A percentile compares a stretch with the other conserved stretches of the same genome.
Evolutionary conservation across 1,139 yeast genomes (phyloP).

Genomic region (Kodamaea arcana): DNA sequence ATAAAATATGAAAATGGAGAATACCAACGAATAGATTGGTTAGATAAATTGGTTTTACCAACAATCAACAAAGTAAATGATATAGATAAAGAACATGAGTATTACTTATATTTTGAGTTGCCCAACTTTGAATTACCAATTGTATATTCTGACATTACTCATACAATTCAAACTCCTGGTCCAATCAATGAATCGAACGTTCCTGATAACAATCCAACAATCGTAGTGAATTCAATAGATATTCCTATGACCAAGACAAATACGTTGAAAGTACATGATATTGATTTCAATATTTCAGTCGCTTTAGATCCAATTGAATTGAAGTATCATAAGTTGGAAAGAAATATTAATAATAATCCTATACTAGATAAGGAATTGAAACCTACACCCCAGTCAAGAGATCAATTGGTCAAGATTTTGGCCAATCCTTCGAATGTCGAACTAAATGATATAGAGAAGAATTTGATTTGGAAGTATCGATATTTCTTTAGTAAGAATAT

Average conservation of each 20-base stretch:
- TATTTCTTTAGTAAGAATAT: slow-evolving; percentile 72
- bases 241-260: slow-evolving; percentile 22
- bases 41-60: slow-evolving; percentile 65
- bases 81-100: slow-evolving; percentile 23
- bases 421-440: slow-evolving; percentile 81
- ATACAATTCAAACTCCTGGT: slow-evolving; percentile 5
- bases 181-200: slow-evolving; percentile 5
- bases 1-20: slow-evolving; percentile 71
- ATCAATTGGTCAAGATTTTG: slow-evolving; percentile 63
- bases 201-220: slow-evolving; percentile 15
- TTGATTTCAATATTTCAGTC: slow-evolving; percentile 20
- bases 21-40: slow-evolving; percentile 62
- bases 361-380: slow-evolving; percentile 79
- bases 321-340: slow-evolving; percentile 78
- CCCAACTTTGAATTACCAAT: slow-evolving; percentile 79
- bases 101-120: slow-evolving; percentile 61
- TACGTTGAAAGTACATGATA: slow-evolving; percentile 31
- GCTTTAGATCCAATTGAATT: slow-evolving; percentile 80
- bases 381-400: slow-evolving; percentile 82
- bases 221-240: slow-evolving; percentile 34
- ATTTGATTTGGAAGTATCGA: slow-evolving; percentile 86
- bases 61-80: slow-evolving; percentile 29
- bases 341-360: slow-evolving; percentile 70
- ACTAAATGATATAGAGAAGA: slow-evolving; percentile 78
- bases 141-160: slow-evolving; percentile 60